Conservation (phyloP, 2,329 filamentous ascomycete genomes). For the Cladosporium sp. region DNA sequence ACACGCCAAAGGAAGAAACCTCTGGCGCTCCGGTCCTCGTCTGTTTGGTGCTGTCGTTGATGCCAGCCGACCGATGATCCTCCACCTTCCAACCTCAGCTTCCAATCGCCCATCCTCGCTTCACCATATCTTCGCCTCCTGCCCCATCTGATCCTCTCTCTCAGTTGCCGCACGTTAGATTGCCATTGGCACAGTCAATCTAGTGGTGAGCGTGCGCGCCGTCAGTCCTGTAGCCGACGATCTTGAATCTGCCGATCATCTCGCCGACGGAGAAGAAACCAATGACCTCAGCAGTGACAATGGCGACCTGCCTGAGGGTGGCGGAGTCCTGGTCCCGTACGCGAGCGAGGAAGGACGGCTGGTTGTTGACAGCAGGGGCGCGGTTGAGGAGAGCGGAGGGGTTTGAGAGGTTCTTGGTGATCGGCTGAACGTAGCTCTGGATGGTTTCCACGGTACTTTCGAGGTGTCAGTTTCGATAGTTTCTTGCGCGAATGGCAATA, state of each 20-base stretch:
- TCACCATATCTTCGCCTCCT: not conserved
- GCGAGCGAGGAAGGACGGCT: conserved; percentile 50
- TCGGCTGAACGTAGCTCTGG: conserved; percentile 77
- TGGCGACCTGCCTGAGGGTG: conserved; percentile 67
- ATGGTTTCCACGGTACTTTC: conserved; percentile 71
- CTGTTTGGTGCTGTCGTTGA: not conserved
- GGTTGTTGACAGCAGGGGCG: conserved; percentile 50
- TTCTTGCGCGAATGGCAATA: not conserved
- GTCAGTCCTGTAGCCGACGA: conserved; percentile 70
- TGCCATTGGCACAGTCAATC: not conserved
- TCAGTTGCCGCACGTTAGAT: not conserved
- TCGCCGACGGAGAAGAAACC: conserved; percentile 98
- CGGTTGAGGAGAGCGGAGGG: conserved; percentile 52
- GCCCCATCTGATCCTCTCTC: not conserved
- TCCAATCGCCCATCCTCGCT: not conserved
- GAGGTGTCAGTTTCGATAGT: conserved; percentile 15
- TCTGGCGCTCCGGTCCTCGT: conserved; percentile 5
- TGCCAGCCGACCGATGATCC: not conserved
- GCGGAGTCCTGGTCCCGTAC: conserved; percentile 66
- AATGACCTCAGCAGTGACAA: conserved; percentile 78
- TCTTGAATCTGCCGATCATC: conserved; percentile 92
- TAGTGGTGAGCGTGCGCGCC: conserved; percentile 18
- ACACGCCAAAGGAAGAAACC: conserved; percentile 9
- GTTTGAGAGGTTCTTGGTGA: conserved; percentile 67
- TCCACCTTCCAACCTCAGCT: not conserved